These are phyloP conservation scores for Aspergillus conjunctus DNA, from an alignment of 495 filamentous ascomycete genomes.

Conservation along the genomic window DNA sequence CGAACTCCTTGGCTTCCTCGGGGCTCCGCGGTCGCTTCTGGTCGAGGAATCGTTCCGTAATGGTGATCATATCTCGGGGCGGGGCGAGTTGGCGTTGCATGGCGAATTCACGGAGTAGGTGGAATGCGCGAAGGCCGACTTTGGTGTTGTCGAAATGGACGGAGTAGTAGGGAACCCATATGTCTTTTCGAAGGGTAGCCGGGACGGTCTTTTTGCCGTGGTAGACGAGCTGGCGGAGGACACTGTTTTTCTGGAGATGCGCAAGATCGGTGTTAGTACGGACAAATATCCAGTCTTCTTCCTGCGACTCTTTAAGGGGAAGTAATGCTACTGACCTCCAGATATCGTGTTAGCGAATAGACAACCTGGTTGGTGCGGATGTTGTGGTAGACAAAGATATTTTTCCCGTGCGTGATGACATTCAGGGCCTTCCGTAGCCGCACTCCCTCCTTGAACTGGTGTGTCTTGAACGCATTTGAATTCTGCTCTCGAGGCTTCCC, in stretches of 20 bases:
- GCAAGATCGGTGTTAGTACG: conserved; percentile 6
- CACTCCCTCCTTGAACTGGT: conserved; percentile 40
- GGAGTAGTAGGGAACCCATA: conserved; percentile 81
- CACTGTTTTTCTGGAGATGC: conserved; percentile 58
- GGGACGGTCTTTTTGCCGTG: conserved; percentile 90
- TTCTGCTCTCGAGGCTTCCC: conserved; percentile 38
- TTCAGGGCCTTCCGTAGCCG: conserved; percentile 52
- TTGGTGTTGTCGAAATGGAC: conserved; percentile 66
- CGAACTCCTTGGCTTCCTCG: conserved; percentile 42
- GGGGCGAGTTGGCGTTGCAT: conserved; percentile 49
- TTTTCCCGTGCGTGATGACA: conserved; percentile 57
- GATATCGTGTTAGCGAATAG: conserved; percentile 69
- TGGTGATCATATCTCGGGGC: conserved; percentile 52
- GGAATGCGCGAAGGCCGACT: conserved; percentile 74
- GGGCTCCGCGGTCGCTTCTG: conserved; percentile 66
- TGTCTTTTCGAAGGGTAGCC: conserved; percentile 77
- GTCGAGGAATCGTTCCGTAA: conserved; percentile 45
- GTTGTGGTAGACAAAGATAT: conserved; percentile 84
- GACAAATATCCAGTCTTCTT: neutral
- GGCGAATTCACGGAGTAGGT: conserved; percentile 78
- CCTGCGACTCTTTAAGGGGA: conserved; percentile 7
- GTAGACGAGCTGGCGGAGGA: conserved; percentile 77
- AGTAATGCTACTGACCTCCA: conserved; percentile 59
- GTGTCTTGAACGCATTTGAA: conserved; percentile 48
- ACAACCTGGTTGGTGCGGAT: conserved; percentile 78